Conservation (phyloP, 139 green algal genomes). For the Nannochloris sp. region DNA sequence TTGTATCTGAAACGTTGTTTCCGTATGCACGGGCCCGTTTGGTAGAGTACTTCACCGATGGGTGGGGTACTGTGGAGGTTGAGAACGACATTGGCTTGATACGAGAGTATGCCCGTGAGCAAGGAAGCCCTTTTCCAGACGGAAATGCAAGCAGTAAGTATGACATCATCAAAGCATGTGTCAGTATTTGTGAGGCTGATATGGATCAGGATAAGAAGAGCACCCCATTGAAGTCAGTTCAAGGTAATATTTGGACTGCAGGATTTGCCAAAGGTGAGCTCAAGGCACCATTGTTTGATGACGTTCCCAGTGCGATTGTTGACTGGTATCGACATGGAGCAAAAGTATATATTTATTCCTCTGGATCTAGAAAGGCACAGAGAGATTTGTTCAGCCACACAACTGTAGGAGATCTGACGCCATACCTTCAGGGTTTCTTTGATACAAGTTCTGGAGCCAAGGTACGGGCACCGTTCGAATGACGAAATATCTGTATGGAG, state of each 20-base stretch:
- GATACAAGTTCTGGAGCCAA: conserved; percentile 83
- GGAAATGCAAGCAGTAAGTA: neutral
- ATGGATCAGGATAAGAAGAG: conserved; percentile 67
- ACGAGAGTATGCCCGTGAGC: conserved; percentile 36
- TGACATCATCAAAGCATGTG: conserved; percentile 4
- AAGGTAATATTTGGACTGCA: conserved; percentile 59
- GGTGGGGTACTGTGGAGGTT: conserved; percentile 50
- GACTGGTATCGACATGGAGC: conserved; percentile 57
- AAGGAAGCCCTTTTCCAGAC: conserved; percentile 1
- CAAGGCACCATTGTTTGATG: conserved; percentile 60
- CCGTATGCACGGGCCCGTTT: conserved; percentile 56
- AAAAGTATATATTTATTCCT: conserved; percentile 94
- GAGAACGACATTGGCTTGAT: conserved; percentile 61
- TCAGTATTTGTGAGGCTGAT: conserved; percentile 45
- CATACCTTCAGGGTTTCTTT: conserved; percentile 86
- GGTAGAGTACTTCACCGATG: conserved; percentile 45
- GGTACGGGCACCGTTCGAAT: conserved; percentile 1
- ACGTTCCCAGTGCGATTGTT: conserved; percentile 68
- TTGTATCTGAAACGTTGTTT: conserved; percentile 80
- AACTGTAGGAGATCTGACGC: conserved; percentile 69
- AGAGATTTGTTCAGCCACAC: conserved; percentile 51
- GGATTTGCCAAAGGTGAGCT: conserved; percentile 73
- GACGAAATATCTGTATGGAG: no score
- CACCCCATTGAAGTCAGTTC: conserved; percentile 42
- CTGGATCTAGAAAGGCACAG: conserved; percentile 59